These are phyloP conservation scores for Volvox carteri DNA, from an alignment of 163 green algal species.

Conservation along the genomic window DNA sequence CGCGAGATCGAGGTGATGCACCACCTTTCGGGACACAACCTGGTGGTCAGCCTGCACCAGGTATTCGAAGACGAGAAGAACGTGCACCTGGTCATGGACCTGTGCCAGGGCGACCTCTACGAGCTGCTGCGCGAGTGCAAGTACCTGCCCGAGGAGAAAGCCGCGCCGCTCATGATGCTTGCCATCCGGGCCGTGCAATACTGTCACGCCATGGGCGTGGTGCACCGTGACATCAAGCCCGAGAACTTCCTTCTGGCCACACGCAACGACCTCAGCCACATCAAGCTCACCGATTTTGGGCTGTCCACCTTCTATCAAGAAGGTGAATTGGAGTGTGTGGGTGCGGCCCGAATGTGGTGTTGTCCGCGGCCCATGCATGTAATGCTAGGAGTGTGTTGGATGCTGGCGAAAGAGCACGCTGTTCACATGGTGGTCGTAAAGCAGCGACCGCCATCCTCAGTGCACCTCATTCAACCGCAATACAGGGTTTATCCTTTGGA, in stretches of 20 bases:
- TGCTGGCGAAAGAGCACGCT: too few relatives aligned
- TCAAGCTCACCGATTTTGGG: constrained; percentile 91
- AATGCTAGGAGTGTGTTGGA: too few relatives aligned
- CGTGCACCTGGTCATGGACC: constrained; percentile 93
- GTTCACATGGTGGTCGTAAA: too few relatives aligned
- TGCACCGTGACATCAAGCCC: constrained; percentile 88
- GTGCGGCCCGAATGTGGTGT: too few relatives aligned
- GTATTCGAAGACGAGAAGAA: constrained; percentile 92
- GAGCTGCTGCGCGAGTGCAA: constrained; percentile 73
- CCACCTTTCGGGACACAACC: constrained; percentile 89
- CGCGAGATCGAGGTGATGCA: constrained; percentile 57
- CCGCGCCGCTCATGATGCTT: constrained; percentile 81
- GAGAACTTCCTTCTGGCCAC: constrained; percentile 87
- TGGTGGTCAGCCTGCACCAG: constrained; percentile 88
- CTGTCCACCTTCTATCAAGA: constrained; percentile 85
- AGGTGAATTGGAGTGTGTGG: constrained; percentile 31
- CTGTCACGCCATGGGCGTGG: constrained; percentile 87
- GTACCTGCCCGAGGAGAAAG: constrained; percentile 78
- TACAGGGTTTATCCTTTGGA: too few relatives aligned
- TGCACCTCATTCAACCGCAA: too few relatives aligned
- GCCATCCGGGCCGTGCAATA: constrained; percentile 89
- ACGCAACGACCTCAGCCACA: constrained; percentile 54
- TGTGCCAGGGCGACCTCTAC: constrained; percentile 87
- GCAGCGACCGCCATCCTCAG: too few relatives aligned
- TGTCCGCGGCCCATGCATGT: too few relatives aligned